A percentile compares a stretch with the other conserved stretches of the same genome.
Conservation (phyloP, 371 early-diverging fungal species). For the Zancudomyces culisetae region DNA sequence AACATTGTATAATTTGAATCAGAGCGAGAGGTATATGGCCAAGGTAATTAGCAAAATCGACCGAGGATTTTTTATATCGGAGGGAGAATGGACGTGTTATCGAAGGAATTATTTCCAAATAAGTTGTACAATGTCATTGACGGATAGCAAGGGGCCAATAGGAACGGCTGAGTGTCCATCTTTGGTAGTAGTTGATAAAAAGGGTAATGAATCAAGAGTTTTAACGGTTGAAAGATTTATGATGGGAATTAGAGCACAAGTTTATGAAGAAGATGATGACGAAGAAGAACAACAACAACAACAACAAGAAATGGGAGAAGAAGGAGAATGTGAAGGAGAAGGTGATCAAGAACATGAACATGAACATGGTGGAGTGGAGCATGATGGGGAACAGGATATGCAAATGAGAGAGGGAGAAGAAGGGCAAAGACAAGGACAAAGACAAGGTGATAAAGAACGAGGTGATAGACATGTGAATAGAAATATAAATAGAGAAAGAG, state of each 20-base stretch:
- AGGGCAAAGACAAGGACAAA: not conserved
- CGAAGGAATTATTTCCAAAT: slow-evolving; percentile 89
- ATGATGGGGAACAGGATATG: no score
- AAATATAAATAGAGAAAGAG: not conserved
- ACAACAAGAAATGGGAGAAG: no score
- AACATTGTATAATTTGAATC: not conserved
- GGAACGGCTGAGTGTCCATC: slow-evolving; percentile 30
- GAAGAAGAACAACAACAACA: not conserved
- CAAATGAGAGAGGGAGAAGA: no score
- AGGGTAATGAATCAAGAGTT: slow-evolving; percentile 6
- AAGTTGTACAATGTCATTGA: slow-evolving; percentile 47
- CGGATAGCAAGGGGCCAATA: slow-evolving; percentile 25
- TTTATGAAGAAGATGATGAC: slow-evolving; percentile 14
- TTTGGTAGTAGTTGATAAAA: slow-evolving; percentile 24
- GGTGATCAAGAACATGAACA: not conserved
- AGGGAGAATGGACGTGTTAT: slow-evolving; percentile 72
- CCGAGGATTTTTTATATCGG: slow-evolving; percentile 21
- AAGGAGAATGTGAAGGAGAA: no score
- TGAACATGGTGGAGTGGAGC: no score
- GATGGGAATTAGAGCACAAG: slow-evolving; percentile 51
- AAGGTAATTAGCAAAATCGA: slow-evolving; percentile 17
- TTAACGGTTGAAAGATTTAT: slow-evolving; percentile 39
- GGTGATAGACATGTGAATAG: no score
- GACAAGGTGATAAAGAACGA: no score
- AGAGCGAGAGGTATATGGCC: slow-evolving; percentile 4